Base-by-base conservation (phyloP, 805 yeast species). In the Metschnikowia aberdeeniae region DNA sequence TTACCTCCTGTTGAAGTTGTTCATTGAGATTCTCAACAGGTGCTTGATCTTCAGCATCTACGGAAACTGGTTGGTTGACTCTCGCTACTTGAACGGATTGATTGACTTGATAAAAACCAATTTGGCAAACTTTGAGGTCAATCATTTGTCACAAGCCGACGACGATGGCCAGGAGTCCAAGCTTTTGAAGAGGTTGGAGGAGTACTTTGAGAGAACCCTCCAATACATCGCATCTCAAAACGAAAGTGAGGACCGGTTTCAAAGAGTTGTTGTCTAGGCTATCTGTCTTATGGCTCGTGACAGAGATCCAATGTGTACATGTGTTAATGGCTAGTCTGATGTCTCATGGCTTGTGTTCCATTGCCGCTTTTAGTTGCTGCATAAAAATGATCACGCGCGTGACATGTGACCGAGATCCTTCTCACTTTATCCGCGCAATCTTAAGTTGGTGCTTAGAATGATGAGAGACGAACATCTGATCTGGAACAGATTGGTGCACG, bases 11-110 rank as follows among this genome's bases (percentile, higher is more conserved):
- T 71, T 86, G 45, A 92, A 88, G 64, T 72, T 93, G 44, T 90
- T 92, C 68, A 83, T 92, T 36, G 98, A 93, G 66, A 89, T 93
- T 17, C 71, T 93, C 52, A 88, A 89, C 68, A 78, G 89, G 51
- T 89, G 95, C 51, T 66, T 92, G 31, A 88, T 89, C 59, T 93
- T 84, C 64, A 84, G 86, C 62, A 84, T 86, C 44, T 90, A 85
- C 55, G 96, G 93, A 3, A 84, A 82, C 54, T 77, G 76, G 39
- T 68, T 78, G 54, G 81, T 92, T 27, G 84, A 86, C 34, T 73
- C 82, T 34, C 79, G 80, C 56, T 89, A 89, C 58, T 81, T 92
- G 58, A 88, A 86, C 57, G 95, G 96, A 8, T 70, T 93, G 51
- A 84, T 93, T 45, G 95, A 88, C 53, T 73, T 93, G 57, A 88